Base-by-base conservation (phyloP, 768 basidiomycete genomes). In the Psilocybe tampanensis region DNA sequence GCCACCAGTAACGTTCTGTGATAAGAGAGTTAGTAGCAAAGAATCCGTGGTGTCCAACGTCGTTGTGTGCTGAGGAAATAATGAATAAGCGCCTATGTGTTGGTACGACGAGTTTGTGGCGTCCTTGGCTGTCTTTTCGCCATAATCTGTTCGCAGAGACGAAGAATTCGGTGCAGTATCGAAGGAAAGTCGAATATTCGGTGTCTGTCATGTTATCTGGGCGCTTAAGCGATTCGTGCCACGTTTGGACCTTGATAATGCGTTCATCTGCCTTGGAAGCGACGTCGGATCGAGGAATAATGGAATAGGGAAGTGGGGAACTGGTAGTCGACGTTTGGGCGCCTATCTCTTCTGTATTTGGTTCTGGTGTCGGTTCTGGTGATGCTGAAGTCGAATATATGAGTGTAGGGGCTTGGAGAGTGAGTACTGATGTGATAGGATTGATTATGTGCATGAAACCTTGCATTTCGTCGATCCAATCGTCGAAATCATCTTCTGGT, bases 1-100 rank as follows among this genome's bases (percentile, higher is more conserved):
- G 73, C 73, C 73, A 74, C 70, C 70, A 74, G 50, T 68, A 71
- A 1, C 66, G 58, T 23, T 71, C 66, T 2, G 19, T n/a, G 0
- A 74, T n/a, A 8, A 54, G 63, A 0, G 47, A 24, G 11, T 48
- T 39, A 1, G 63, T 67, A 0, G 68, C 47, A 43, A 61, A 71
- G 44, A 70, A 60, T 0, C 72, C 68, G 21, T 65, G 60, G 58
- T 70, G 70, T 3, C 71, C 65, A 2, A 66, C 59, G 1, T 68
- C 59, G 32, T 71, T 64, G 29, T 71, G 64, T 17, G 63, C 66
- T 12, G 69, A 44, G 0, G 44, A 52, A 23, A 72, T 26, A 12
- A 74, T 53, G 5, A 55, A 42, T 21, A 70, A 47, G 0, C 61
- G 59, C 11, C 61, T 44, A 0, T 21, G 44, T 0, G 49, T 48